Conservation (phyloP, 176 grass and related monocot species). For the Avena atlantica region DNA sequence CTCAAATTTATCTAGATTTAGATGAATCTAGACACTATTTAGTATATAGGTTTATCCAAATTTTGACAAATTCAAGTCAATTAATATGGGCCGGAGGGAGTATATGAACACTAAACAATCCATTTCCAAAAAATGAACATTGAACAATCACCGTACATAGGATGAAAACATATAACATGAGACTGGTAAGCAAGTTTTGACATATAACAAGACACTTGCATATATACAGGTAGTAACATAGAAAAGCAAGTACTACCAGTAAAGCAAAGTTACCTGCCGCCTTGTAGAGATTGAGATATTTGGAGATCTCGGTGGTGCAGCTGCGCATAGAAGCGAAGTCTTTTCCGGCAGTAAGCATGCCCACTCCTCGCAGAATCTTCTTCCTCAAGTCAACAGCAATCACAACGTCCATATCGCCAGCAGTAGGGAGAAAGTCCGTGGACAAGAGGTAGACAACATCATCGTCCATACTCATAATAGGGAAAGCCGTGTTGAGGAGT, state of each 20-base stretch:
- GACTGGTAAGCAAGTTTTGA: not conserved
- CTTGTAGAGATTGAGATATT: not conserved
- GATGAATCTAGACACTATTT: no score
- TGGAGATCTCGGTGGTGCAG: conserved; percentile 13
- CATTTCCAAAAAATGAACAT: not conserved
- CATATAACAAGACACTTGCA: not conserved
- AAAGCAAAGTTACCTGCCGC: not conserved
- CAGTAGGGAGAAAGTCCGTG: no score
- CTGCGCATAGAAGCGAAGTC: not conserved
- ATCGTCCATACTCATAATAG: no score
- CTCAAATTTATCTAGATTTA: no score
- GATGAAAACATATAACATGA: not conserved
- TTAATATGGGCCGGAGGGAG: no score
- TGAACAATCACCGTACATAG: not conserved
- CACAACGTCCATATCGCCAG: not conserved
- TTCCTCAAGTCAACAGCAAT: not conserved
- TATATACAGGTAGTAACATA: not conserved
- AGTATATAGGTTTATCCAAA: no score
- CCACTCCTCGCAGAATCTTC: not conserved
- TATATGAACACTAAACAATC: not conserved
- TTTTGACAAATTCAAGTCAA: no score
- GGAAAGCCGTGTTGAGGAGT: not conserved
- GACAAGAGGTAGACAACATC: no score
- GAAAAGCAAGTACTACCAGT: not conserved
- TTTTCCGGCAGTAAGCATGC: not conserved